Base-by-base conservation (phyloP, 2,329 filamentous ascomycete genomes). In the Cladophialophora exuberans region DNA sequence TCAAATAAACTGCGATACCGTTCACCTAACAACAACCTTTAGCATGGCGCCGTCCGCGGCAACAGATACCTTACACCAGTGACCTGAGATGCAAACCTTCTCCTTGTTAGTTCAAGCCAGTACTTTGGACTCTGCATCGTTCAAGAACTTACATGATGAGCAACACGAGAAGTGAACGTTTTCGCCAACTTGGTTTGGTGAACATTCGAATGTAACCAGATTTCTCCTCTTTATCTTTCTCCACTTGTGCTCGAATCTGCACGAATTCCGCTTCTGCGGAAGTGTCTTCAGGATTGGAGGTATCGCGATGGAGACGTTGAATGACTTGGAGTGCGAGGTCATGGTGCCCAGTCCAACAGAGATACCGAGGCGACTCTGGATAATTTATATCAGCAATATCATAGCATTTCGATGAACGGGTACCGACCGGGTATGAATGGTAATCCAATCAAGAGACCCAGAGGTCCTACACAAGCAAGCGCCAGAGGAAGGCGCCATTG, bases 1-100 rank as follows among this genome's bases (percentile, higher is more conserved):
- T 72, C 4, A 72, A 70, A 54, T 77, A 77, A 49, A 73, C 73
- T 44, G 74, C 52, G 41, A 60, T 63, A 50, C 61, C 63, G 38
- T 63, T 57, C 38, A 57, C 54, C 54, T 57, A 15, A 6, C 31
- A 15, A 28, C 9, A 13, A 31, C 10, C 15, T n/a, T 53, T 33
- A 50, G 33, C 13, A 22, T 23, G 26, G 9, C 20, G 17, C 15
- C 11, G 7, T 2, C 3, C n/a, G n/a, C 11, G 6, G 13, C 18
- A n/a, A n/a, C n/a, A 6, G 11, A 4, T 7, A 36, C 41, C 42
- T 60, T n/a, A 67, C 62, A 6, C 68, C 67, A 5, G 65, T 55
- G 18, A 71, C 69, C 53, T 72, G 69, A 20, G 52, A 55, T 10
- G 52, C 52, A 26, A 59, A 59, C 56, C 52, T n/a, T n/a, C n/a